A percentile compares a stretch with the other conserved stretches of the same genome.
Conservation (phyloP, 345 rosid species). For the Tarenaya hassleriana region DNA sequence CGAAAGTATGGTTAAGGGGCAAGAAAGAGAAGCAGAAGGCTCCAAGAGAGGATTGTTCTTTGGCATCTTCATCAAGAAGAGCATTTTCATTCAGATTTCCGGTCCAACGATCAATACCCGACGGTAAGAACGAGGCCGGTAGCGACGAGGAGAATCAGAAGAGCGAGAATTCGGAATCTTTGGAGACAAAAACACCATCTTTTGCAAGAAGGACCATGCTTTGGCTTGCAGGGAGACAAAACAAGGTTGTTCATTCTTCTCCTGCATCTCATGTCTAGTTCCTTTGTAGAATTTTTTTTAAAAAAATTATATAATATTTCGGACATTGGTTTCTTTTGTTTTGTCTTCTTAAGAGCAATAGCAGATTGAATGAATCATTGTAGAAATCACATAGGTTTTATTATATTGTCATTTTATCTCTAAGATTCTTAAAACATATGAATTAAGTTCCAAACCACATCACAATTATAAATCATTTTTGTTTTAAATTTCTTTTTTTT, state of each 20-base stretch:
- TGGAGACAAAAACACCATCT: conserved; percentile 60
- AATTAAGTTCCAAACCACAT: too few species aligned
- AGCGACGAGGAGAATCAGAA: conserved; percentile 25
- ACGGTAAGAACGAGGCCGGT: conserved; percentile 35
- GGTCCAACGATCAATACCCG: conserved; percentile 14
- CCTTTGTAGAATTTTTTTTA: conserved; percentile 1
- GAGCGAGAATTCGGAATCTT: conserved; percentile 23
- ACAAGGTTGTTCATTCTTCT: conserved; percentile 86
- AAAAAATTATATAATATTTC: too few species aligned
- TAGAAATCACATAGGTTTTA: too few species aligned
- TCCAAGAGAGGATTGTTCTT: conserved; percentile 26
- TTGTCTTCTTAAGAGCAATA: conserved; percentile 13
- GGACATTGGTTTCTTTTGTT: conserved; percentile 20
- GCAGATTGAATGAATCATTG: conserved; percentile 27
- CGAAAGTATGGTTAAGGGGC: conserved; percentile 83
- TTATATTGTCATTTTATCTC: too few species aligned
- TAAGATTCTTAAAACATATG: conserved; percentile 19
- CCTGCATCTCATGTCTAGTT: conserved; percentile 39
- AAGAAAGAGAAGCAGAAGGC: conserved; percentile 46
- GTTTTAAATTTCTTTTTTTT: conserved; percentile 5
- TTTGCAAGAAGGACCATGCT: conserved; percentile 90
- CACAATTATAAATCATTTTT: conserved; percentile 10
- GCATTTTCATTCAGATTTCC: conserved; percentile 46
- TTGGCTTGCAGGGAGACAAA: conserved; percentile 87
- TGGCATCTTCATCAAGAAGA: conserved; percentile 41